These are phyloP conservation scores for Pythium diclinum DNA, from an alignment of 352 stramenopile species.

Conservation along the genomic window DNA sequence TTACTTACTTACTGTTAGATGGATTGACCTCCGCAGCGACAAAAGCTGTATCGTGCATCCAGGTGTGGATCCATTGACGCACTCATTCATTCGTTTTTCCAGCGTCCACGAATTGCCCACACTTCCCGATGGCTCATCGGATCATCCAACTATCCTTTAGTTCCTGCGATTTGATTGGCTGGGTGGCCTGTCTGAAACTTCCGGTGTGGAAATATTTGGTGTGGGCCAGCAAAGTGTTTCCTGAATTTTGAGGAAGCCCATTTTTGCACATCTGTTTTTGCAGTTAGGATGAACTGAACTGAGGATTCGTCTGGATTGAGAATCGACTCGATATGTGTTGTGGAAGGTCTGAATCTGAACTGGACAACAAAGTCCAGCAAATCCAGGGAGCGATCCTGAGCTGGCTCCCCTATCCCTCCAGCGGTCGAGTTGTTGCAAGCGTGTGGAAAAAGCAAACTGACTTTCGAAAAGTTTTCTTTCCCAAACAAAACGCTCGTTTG, in stretches of 20 bases:
- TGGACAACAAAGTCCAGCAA: neutral
- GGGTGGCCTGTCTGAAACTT: neutral
- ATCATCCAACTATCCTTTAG: neutral
- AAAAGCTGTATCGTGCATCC: no score
- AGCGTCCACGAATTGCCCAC: neutral
- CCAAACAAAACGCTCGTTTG: neutral
- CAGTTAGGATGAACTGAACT: neutral
- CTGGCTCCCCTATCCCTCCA: slow-evolving; percentile 1
- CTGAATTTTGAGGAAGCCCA: neutral
- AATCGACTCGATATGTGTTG: neutral
- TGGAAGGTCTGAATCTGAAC: neutral
- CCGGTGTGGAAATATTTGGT: neutral
- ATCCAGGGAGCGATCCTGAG: slow-evolving; percentile 1
- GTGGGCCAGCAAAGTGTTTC: neutral
- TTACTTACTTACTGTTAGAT: no score
- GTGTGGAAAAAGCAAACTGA: neutral
- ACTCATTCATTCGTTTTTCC: no score
- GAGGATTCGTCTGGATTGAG: neutral
- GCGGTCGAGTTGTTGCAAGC: neutral
- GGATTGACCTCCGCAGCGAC: no score
- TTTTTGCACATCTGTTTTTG: neutral
- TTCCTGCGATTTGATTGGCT: neutral
- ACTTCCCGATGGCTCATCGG: neutral
- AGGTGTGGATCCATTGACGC: no score
- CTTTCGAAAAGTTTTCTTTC: neutral